These are phyloP conservation scores for Tillandsia leiboldiana DNA, from an alignment of 176 grass and related monocot genomes.

Conservation along the genomic window DNA sequence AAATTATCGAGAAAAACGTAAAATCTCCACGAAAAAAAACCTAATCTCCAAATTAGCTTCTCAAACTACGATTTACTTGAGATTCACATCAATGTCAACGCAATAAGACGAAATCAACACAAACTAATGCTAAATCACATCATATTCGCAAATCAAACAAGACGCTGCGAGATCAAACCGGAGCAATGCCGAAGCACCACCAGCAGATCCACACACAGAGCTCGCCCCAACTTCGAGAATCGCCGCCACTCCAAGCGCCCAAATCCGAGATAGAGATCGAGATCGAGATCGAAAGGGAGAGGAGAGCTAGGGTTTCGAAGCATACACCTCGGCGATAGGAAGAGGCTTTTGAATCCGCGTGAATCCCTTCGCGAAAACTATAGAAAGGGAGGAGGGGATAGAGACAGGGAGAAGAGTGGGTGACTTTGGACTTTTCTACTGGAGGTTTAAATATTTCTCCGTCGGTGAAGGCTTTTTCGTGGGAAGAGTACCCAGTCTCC, in stretches of 20 bases:
- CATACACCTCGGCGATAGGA: not conserved
- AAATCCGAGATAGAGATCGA: no score
- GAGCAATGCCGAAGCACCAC: no score
- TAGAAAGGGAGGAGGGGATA: not conserved
- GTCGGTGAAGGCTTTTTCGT: not conserved
- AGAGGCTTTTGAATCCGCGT: not conserved
- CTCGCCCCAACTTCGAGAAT: no score
- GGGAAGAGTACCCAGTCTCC: not conserved
- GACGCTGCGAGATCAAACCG: no score
- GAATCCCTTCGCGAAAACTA: not conserved
- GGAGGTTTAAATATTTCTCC: not conserved
- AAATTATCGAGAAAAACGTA: not conserved
- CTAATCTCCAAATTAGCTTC: not conserved
- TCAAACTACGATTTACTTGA: not conserved
- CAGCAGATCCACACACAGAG: no score
- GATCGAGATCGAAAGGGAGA: no score
- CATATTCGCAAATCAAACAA: not conserved
- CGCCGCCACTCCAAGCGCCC: no score
- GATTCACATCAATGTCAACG: not conserved
- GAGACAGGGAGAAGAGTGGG: not conserved
- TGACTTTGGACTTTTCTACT: not conserved
- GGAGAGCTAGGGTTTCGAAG: no score
- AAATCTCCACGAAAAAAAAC: not conserved
- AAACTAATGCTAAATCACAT: not conserved
- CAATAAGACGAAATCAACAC: not conserved